Base-by-base conservation (phyloP, 1,139 yeast genomes). In the Casaregolazyma lundiana region DNA sequence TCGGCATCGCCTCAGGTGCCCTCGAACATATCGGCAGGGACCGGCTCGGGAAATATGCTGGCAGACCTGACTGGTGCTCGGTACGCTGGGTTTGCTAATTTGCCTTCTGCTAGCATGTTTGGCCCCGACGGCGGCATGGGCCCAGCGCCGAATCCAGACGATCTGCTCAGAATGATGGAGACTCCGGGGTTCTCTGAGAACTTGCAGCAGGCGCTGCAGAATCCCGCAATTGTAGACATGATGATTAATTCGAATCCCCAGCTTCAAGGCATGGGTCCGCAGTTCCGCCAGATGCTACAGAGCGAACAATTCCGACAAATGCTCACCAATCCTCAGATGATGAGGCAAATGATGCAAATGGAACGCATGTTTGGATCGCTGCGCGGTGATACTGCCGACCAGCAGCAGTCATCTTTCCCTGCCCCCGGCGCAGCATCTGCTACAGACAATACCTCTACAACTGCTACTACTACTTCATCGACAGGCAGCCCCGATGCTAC, bases 121-220 rank as follows among this genome's bases (percentile, higher is more conserved):
- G 97, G 97, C 1, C 94, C 96, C 16, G 97, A 90, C 63, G 96
- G 96, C 17, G 97, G 97, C 18, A 77, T 85, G 85, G 70, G 71
- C 19, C 73, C 72, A 22, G 69, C 81, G 60, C 94, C 95, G 6
- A 81, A 80, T 56, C 83, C 87, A 38, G 92, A 84, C 37, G 89
- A 84, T 53, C 60, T 89, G 66, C 70, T 78, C 30, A 72, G 74
- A 52, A 79, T 87, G 85, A 75, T 90, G 83, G 81, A 82, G 30
- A 78, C 78, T 57, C 97, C 97, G 29, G 73, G 78, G 67, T 78
- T 87, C 56, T 88, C 82, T 60, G 89, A 88, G 61, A 77, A 83
- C 52, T 80, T 92, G 87, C 79, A 82, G 60, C 79, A 86, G 44
- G 78, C 88, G 83, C 61, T 90, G 63, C 73, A 87, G 26, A 86